Conservation (phyloP, 495 filamentous ascomycete species). For the Aspergillus biplanus region DNA sequence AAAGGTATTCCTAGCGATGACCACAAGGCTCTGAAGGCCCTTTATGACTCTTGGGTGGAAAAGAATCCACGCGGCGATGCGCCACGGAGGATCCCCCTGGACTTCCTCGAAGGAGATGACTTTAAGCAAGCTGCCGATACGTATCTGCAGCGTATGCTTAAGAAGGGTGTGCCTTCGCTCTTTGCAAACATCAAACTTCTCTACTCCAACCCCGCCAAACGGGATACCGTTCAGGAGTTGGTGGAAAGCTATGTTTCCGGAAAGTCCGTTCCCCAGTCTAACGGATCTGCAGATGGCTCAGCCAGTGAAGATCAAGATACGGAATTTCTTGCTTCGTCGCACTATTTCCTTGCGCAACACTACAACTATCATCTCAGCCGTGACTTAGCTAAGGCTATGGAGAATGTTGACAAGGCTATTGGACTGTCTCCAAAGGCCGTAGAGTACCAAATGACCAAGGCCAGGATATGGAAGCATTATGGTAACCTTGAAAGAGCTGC, state of each 20-base stretch:
- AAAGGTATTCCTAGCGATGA: slow-evolving; percentile 67
- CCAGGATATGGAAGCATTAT: slow-evolving; percentile 91
- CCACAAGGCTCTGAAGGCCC: slow-evolving; percentile 61
- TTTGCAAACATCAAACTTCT: slow-evolving; percentile 96
- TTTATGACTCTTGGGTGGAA: slow-evolving; percentile 82
- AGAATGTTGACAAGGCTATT: slow-evolving; percentile 81
- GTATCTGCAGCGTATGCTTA: slow-evolving; percentile 85
- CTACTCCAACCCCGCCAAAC: slow-evolving; percentile 77
- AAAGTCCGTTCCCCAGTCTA: slow-evolving; percentile 39
- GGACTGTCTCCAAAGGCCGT: slow-evolving; percentile 75
- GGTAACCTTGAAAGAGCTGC: slow-evolving; percentile 81
- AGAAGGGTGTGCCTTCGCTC: slow-evolving; percentile 93
- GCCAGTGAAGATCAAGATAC: slow-evolving; percentile 54
- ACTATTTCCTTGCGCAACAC: slow-evolving; percentile 95
- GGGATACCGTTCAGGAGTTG: slow-evolving; percentile 69
- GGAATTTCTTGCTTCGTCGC: slow-evolving; percentile 71
- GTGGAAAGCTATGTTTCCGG: slow-evolving; percentile 76
- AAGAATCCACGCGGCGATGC: slow-evolving; percentile 85
- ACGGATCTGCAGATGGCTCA: slow-evolving; percentile 44
- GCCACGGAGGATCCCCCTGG: slow-evolving; percentile 80
- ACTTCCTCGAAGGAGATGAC: slow-evolving; percentile 83
- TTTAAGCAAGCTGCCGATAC: slow-evolving; percentile 78
- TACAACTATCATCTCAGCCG: slow-evolving; percentile 92
- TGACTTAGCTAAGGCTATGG: slow-evolving; percentile 77
- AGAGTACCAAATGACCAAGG: slow-evolving; percentile 94